Conservation (phyloP, 768 basidiomycete species). For the Trametes cinnabarina region DNA sequence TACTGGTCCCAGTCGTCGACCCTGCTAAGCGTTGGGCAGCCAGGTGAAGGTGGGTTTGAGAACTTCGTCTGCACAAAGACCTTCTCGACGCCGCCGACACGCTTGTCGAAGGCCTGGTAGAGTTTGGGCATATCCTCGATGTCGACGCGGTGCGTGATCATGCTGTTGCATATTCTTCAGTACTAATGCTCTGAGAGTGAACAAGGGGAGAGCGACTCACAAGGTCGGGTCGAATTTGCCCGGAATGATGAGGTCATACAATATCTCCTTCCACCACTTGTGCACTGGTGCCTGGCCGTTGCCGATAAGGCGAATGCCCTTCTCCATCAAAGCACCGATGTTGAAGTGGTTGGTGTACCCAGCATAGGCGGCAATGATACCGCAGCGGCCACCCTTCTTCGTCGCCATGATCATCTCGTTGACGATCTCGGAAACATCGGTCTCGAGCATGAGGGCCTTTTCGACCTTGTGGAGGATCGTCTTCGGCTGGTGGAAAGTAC, state of each 20-base stretch:
- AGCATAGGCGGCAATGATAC: conserved; percentile 67
- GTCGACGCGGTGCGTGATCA: conserved; percentile 56
- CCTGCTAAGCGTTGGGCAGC: conserved; percentile 50
- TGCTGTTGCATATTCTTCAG: conserved; percentile 27
- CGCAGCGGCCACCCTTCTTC: conserved; percentile 53
- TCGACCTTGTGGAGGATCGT: conserved; percentile 61
- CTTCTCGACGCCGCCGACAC: conserved; percentile 57
- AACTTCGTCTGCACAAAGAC: conserved; percentile 73
- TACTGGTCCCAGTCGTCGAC: conserved; percentile 48
- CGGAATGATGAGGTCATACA: conserved; percentile 59
- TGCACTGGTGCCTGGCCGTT: conserved; percentile 78
- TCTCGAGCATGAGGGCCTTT: conserved; percentile 72
- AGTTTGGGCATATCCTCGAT: conserved; percentile 67
- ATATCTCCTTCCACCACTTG: conserved; percentile 69
- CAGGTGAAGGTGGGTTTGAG: conserved; percentile 42
- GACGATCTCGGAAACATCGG: conserved; percentile 64
- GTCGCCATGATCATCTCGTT: conserved; percentile 49
- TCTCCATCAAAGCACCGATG: conserved; percentile 76
- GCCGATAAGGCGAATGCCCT: conserved; percentile 67
- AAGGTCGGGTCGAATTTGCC: conserved; percentile 67
- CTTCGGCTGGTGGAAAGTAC: conserved; percentile 73
- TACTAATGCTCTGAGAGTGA: too few relatives aligned
- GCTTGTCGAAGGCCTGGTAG: conserved; percentile 63
- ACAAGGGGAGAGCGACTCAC: too few relatives aligned
- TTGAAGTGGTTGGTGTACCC: conserved; percentile 68